Evolutionary conservation across 345 rosid genomes (phyloP), one percentile per base, ranked within the genome.

Genomic region (Punica granatum): DNA sequence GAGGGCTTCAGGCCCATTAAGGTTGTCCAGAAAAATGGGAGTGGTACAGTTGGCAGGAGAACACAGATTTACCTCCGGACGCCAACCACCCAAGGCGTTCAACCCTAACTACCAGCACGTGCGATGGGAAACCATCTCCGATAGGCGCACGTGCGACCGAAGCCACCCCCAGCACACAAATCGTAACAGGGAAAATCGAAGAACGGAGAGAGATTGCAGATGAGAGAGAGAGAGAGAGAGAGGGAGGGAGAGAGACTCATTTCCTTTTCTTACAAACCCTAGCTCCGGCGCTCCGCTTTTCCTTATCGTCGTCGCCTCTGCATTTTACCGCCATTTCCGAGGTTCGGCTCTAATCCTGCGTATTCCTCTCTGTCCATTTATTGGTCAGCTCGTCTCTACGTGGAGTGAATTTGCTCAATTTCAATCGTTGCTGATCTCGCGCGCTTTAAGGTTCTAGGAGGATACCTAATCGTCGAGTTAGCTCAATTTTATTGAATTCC

Each of bases 81-180:
- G 21, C 43, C 65, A 25, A 62, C 65, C 65, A 62, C 18, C 43
- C 65, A 62, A 62, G 35, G 65, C 12, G 48, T 63, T 31, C 19
- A 72, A 74, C 74, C 76, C 69, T 69, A 78, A 71, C 78, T 6
- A 54, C 69, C 61, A 18, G 59, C 79, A 75, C 79, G 75, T 75
- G 82, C 74, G 54, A 30, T 23, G 74, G 67, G 67, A 51, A 61
- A 26, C 63, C 35, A 26, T 5, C 63, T 33, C 42, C 7, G 63
- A 19, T 30, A 2, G 54, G 63, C 44, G 75, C 79, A 75, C 79
- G 82, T 75, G 82, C 70, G 74, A 41, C 44, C 18, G 62, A 31
- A 48, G 48, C 46, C 63, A 41, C 43, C 72, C 64, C 18, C 70
- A 43, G 56, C 71, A 18, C 48, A 75, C 74, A 60, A 63, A 66